These are phyloP conservation scores for Mycoemilia scoparia DNA, from an alignment of 192 early-diverging fungal species.

Conservation along the genomic window DNA sequence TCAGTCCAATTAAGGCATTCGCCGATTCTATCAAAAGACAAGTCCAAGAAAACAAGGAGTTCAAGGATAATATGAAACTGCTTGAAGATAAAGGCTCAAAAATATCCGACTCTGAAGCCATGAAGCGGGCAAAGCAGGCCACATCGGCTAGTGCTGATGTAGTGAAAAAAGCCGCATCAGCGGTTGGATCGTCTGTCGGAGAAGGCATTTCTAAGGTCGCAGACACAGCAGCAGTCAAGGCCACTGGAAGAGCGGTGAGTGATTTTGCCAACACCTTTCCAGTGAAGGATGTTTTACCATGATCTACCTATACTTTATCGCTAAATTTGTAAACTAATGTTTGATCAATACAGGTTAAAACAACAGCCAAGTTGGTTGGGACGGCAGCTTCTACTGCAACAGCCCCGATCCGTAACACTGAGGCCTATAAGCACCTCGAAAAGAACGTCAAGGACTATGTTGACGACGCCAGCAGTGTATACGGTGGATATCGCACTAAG, in stretches of 20 bases:
- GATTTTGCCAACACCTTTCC: background rate
- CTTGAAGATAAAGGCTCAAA: conserved; percentile 65
- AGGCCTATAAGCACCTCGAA: conserved; percentile 39
- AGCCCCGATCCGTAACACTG: conserved; percentile 47
- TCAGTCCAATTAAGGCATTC: conserved; percentile 58
- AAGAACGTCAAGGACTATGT: conserved; percentile 49
- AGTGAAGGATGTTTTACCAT: too few relatives aligned
- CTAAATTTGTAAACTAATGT: too few relatives aligned
- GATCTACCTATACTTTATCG: background rate
- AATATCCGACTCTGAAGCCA: conserved; percentile 66
- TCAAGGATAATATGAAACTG: conserved; percentile 80
- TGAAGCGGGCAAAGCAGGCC: conserved; percentile 70
- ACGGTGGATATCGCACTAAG: conserved; percentile 59
- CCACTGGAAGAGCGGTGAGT: conserved; percentile 46
- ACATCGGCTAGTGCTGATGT: conserved; percentile 34
- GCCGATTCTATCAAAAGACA: conserved; percentile 81
- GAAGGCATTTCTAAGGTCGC: conserved; percentile 46
- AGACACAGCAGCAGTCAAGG: conserved; percentile 63
- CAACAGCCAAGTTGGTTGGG: conserved; percentile 41
- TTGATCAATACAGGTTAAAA: conserved; percentile 23
- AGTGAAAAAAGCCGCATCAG: conserved; percentile 51
- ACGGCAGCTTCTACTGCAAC: conserved; percentile 42
- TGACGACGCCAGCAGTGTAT: conserved; percentile 47
- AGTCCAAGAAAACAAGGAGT: conserved; percentile 83
- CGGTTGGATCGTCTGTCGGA: conserved; percentile 41